Evolutionary conservation across 208 protist species (phyloP).

Genomic region (Crithidia acanthocephali): DNA sequence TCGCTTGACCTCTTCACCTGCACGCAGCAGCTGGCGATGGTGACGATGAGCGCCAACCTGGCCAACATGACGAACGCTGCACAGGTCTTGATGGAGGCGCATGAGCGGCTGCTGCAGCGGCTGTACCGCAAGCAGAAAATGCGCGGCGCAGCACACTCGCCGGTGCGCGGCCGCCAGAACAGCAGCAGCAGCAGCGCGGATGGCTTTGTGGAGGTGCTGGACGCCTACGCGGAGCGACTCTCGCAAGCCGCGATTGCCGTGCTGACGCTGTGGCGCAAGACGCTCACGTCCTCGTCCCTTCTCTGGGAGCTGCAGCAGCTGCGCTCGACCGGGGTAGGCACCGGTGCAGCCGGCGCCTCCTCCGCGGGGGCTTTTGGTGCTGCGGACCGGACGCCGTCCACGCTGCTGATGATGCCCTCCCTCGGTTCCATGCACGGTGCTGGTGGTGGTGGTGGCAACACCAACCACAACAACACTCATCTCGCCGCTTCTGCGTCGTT

Average conservation of each 20-base stretch:
- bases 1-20: constrained; percentile 35
- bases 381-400: not conserved
- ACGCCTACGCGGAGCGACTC: constrained; percentile 26
- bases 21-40: constrained; percentile 35
- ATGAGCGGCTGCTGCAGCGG: constrained; percentile 29
- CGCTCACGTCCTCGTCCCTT: constrained; percentile 22
- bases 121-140: constrained; percentile 16
- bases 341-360: not conserved
- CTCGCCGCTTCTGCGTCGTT: not conserved
- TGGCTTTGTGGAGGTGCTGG: not conserved
- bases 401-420: not conserved
- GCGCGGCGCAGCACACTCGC: constrained; percentile 4
- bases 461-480: no score
- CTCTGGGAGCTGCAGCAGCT: constrained; percentile 35
- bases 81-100: constrained; percentile 30
- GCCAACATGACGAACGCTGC: constrained; percentile 22
- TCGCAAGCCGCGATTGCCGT: constrained; percentile 28
- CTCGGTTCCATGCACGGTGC: not conserved
- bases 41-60: constrained; percentile 21
- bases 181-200: not conserved
- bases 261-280: constrained; percentile 39
- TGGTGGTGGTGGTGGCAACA: not conserved
- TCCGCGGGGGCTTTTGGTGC: not conserved
- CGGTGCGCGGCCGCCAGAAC: not conserved
- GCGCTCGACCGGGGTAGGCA: constrained; percentile 1